Percentiles rank a stretch among this genome's conserved stretches.
These are phyloP conservation scores for Byssothecium circinans DNA, from an alignment of 2,329 filamentous ascomycete species.

Conservation along the genomic window DNA sequence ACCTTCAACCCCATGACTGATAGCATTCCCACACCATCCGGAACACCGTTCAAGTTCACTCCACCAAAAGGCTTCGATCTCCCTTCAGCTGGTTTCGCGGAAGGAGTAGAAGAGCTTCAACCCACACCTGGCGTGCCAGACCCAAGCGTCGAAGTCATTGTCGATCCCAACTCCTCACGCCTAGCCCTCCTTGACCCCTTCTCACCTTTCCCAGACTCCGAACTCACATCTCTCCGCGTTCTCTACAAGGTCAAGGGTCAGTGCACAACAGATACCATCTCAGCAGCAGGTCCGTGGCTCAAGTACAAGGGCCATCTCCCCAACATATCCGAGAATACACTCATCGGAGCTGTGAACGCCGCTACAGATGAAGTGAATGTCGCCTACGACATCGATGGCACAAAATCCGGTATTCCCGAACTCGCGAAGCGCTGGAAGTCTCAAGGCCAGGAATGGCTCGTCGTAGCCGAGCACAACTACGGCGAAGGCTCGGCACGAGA, in stretches of 20 bases:
- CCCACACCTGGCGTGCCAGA: slow-evolving; percentile 74
- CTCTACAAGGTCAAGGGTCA: slow-evolving; percentile 97
- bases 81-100: slow-evolving; percentile 74
- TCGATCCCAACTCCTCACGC: slow-evolving; percentile 85
- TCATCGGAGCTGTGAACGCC: slow-evolving; percentile 92
- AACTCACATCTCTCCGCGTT: slow-evolving; percentile 77
- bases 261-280: slow-evolving; percentile 99
- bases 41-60: slow-evolving; percentile 80
- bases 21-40: slow-evolving; percentile 74
- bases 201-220: slow-evolving; percentile 72
- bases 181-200: slow-evolving; percentile 93
- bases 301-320: slow-evolving; percentile 99
- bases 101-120: slow-evolving; percentile 73
- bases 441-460: slow-evolving; percentile 77
- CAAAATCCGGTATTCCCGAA: slow-evolving; percentile 77
- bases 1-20: slow-evolving; percentile 97
- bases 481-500: slow-evolving; percentile 88
- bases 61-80: slow-evolving; percentile 66
- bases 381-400: slow-evolving; percentile 83
- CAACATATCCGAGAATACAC: slow-evolving; percentile 96
- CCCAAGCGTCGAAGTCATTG: slow-evolving; percentile 69
- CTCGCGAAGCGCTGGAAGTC: slow-evolving; percentile 83
- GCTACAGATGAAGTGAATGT: slow-evolving; percentile 90
- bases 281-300: slow-evolving; percentile 92
- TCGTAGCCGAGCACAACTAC: slow-evolving; percentile 97